phyloP scores from a whole-genome alignment of 495 filamentous ascomycete genomes.

The Usnea hakonensis region DNA sequence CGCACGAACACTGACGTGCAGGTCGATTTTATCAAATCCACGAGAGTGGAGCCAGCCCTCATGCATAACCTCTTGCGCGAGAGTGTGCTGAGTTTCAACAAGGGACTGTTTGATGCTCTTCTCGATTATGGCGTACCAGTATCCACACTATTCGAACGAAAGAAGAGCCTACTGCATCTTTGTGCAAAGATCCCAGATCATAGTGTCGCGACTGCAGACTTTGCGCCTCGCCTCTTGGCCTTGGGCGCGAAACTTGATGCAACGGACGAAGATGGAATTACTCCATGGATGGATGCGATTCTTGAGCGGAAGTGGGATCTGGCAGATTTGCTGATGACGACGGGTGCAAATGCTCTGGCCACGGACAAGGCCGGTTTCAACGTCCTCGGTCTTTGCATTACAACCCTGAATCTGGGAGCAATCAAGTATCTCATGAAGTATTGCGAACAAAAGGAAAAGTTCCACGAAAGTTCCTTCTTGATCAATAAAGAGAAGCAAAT shows the following conservation, averaged over 20 bases:
- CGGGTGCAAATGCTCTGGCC: constrained; percentile 20
- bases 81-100: constrained; percentile 21
- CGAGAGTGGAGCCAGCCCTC: constrained; percentile 9
- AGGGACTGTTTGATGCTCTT: constrained; percentile 18
- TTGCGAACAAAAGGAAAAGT: constrained; percentile 11
- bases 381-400: constrained; percentile 25
- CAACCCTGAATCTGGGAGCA: constrained; percentile 23
- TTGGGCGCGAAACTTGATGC: constrained; percentile 17
- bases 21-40: constrained; percentile 18
- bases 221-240: constrained; percentile 21
- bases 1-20: constrained; percentile 28
- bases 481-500: constrained; percentile 22
- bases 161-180: constrained; percentile 25
- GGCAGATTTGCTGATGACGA: constrained; percentile 21
- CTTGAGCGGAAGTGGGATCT: constrained; percentile 28
- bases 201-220: constrained; percentile 17
- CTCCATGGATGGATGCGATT: constrained; percentile 26
- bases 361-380: constrained; percentile 25
- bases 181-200: constrained; percentile 26
- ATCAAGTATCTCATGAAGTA: constrained; percentile 27
- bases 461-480: constrained; percentile 21
- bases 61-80: constrained; percentile 19
- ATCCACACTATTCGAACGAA: constrained; percentile 4
- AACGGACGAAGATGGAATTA: constrained; percentile 18
- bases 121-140: constrained; percentile 21